phyloP scores from a whole-genome alignment of 345 rosid genomes.

The Ricinus communis region DNA sequence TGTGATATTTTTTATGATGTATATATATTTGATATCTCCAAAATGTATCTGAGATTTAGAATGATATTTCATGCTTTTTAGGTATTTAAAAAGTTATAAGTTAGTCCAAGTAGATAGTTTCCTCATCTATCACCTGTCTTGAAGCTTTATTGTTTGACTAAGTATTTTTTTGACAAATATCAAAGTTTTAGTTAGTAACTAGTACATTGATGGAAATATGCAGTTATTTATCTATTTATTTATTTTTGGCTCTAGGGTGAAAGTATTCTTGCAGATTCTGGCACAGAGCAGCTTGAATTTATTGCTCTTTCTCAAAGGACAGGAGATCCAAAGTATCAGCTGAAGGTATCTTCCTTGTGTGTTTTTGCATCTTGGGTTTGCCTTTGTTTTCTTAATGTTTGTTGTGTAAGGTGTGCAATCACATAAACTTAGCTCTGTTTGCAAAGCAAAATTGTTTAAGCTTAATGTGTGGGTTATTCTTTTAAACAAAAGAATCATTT shows the following conservation, averaged over 20 bases:
- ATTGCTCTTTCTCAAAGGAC: conserved; percentile 98
- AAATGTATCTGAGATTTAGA: background rate
- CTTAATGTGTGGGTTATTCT: background rate
- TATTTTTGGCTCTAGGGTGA: conserved; percentile 52
- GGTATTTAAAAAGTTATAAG: too few relatives aligned
- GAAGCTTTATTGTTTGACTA: background rate
- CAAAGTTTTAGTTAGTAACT: background rate
- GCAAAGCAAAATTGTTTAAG: background rate
- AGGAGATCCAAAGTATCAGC: conserved; percentile 87
- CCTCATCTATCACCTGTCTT: background rate
- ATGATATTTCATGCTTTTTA: background rate
- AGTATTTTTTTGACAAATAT: background rate
- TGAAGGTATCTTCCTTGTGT: conserved; percentile 52
- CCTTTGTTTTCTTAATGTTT: background rate
- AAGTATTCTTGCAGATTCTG: conserved; percentile 97
- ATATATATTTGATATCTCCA: background rate
- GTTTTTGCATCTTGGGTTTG: background rate
- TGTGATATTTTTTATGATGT: background rate
- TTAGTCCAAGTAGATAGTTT: too few relatives aligned
- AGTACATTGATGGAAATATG: conserved; percentile 5
- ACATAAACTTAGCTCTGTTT: background rate
- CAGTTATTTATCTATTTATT: background rate
- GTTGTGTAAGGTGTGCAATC: background rate
- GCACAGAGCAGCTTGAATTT: conserved; percentile 95
- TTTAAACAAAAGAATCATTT: background rate